These are phyloP conservation scores for Striga asiatica DNA, from an alignment of 257 asterid species.

Conservation along the genomic window DNA sequence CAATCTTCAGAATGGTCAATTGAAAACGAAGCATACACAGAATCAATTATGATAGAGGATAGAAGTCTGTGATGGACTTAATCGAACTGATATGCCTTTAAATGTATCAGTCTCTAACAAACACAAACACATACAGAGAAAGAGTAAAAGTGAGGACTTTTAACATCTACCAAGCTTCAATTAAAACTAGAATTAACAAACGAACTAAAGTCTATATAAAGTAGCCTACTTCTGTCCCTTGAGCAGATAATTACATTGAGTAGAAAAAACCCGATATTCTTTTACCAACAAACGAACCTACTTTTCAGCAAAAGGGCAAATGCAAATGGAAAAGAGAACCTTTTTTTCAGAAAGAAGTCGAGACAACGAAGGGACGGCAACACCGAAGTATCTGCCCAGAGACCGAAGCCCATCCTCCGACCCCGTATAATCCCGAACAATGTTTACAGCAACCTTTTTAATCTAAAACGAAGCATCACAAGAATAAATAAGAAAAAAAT, in stretches of 20 bases:
- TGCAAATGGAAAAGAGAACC: slow-evolving; percentile 24
- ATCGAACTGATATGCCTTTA: too few species aligned
- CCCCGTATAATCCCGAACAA: slow-evolving; percentile 88
- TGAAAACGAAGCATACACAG: too few species aligned
- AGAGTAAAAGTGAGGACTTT: too few species aligned
- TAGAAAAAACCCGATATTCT: background rate
- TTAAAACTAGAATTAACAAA: background rate
- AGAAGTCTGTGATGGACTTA: too few species aligned
- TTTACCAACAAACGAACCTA: background rate
- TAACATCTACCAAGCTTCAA: background rate
- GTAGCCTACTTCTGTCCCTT: too few species aligned
- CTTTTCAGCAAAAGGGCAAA: background rate
- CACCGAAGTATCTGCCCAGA: slow-evolving; percentile 41
- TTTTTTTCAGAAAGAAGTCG: slow-evolving; percentile 57
- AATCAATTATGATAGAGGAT: too few species aligned
- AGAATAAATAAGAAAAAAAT: background rate
- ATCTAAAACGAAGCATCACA: slow-evolving; percentile 25
- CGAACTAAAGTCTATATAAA: background rate
- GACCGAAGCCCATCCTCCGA: slow-evolving; percentile 80
- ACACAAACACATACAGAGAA: too few species aligned
- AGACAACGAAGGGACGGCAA: slow-evolving; percentile 50
- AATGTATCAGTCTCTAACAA: too few species aligned
- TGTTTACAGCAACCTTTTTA: slow-evolving; percentile 65
- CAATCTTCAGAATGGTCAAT: too few species aligned
- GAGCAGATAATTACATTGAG: background rate